These are phyloP conservation scores for Gossypium mustelinum DNA, from an alignment of 345 rosid species.

Conservation along the genomic window DNA sequence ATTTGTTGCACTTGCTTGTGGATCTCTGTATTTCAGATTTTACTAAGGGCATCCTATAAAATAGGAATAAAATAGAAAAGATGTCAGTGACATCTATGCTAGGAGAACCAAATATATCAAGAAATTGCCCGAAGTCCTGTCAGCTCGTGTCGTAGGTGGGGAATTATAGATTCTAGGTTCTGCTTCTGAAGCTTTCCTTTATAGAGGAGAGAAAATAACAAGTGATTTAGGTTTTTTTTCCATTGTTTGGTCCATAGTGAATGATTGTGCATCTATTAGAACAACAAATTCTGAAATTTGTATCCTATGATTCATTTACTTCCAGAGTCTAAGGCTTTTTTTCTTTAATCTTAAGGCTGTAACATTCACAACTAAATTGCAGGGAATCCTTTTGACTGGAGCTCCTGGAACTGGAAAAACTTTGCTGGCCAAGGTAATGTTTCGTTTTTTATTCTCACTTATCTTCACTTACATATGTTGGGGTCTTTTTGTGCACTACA, in stretches of 20 bases:
- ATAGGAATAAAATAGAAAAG: neutral
- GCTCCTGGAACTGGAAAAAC: slow-evolving; percentile 99
- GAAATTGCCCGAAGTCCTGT: neutral
- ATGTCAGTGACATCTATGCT: neutral
- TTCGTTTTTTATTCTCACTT: neutral
- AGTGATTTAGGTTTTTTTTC: neutral
- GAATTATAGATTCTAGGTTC: neutral
- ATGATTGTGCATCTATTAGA: neutral
- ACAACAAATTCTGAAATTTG: neutral
- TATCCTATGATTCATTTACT: neutral
- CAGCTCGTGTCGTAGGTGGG: neutral
- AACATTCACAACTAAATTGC: slow-evolving; percentile 22
- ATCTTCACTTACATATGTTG: neutral
- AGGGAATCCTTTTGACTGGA: slow-evolving; percentile 99
- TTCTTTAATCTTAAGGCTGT: neutral
- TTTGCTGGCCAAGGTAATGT: slow-evolving; percentile 83
- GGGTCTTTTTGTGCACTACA: neutral
- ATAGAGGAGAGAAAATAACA: neutral
- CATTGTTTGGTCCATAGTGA: neutral
- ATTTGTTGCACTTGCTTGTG: neutral
- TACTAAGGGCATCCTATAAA: neutral
- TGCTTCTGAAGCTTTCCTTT: neutral
- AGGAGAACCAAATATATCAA: slow-evolving; percentile 1
- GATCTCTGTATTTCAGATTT: neutral
- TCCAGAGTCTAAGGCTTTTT: neutral